A percentile compares a stretch with the other conserved stretches of the same genome.
Evolutionary conservation across 257 asterid genomes (phyloP).

Genomic region (Dorcoceras hygrometricum): DNA sequence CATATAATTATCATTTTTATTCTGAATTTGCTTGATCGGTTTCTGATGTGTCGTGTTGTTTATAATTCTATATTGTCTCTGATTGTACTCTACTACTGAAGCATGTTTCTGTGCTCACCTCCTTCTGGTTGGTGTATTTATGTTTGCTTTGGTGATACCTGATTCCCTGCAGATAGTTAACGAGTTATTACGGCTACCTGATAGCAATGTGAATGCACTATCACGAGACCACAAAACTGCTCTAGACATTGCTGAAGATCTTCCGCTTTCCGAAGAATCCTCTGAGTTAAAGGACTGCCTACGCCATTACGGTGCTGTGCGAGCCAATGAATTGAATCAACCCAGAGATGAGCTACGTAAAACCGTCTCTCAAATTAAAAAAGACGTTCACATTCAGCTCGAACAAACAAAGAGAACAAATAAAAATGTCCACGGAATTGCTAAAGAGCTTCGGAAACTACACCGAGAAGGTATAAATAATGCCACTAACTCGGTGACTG

Average conservation of each 20-base stretch:
- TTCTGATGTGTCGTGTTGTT: neutral
- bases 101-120: neutral
- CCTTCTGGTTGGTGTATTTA: neutral
- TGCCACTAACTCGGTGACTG: constrained; percentile 60
- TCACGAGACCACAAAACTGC: constrained; percentile 61
- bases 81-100: neutral
- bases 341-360: constrained; percentile 55
- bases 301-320: constrained; percentile 43
- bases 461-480: constrained; percentile 57
- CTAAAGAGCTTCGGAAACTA: constrained; percentile 57
- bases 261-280: constrained; percentile 56
- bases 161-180: constrained; percentile 43
- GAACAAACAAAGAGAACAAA: constrained; percentile 54
- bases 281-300: constrained; percentile 46
- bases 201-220: constrained; percentile 52
- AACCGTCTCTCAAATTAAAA: constrained; percentile 54
- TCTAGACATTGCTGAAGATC: constrained; percentile 53
- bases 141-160: neutral
- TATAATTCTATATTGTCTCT: neutral
- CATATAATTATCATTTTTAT: neutral
- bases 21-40: neutral
- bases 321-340: constrained; percentile 58
- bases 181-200: constrained; percentile 44
- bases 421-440: constrained; percentile 50
- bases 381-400: constrained; percentile 57